Base-by-base conservation (phyloP, 106 monocot genomes). In the Phalaenopsis equestris region DNA sequence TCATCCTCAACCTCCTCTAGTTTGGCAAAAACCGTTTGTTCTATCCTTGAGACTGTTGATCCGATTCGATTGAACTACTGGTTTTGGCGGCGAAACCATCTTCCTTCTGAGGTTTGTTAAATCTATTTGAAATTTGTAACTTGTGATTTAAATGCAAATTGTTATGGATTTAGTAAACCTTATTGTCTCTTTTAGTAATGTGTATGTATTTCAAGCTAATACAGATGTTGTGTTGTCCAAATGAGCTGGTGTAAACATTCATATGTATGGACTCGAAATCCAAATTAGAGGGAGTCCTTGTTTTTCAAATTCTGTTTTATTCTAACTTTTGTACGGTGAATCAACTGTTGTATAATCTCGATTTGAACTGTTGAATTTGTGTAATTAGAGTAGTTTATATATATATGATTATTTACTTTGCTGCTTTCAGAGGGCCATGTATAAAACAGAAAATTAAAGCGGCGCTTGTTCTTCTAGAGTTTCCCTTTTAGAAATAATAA, bases 21-120 rank as follows among this genome's bases (percentile, higher is more conserved):
- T 80, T 77, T 90, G 30, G 84, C 83, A 49, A 39, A 43, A 55
- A 80, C 61, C 52, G 76, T 99, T 65, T 99, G 98, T 80, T 84
- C 83, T 17, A 83, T 92, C 81, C 82, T 99, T 61, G 88, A 90
- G 86, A 84, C 43, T 8, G 42, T 86, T 10, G 94, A 99, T 78
- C 88, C 89, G 7, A 86, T 95, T 85, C 75, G 94, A 56, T 75
- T 87, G 17, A 94, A 91, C 81, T 99, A 99, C 52, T 99, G 98
- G 98, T 37, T 78, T 3, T 99, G 94, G 94, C 84, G 91, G 52
- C 89, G 77, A 82, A 84, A 56, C 42, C 89, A 70, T 74, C 84
- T 94, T 79, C 61, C 90, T 65, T 61, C 79, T 39, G 30, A 84
- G 43, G 75, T 65, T 87, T 79, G 80, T 70, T 93, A 74, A 84